phyloP scores from a whole-genome alignment of 1,284 basidiomycete species.

The Cutaneotrichosporon curvatum region DNA sequence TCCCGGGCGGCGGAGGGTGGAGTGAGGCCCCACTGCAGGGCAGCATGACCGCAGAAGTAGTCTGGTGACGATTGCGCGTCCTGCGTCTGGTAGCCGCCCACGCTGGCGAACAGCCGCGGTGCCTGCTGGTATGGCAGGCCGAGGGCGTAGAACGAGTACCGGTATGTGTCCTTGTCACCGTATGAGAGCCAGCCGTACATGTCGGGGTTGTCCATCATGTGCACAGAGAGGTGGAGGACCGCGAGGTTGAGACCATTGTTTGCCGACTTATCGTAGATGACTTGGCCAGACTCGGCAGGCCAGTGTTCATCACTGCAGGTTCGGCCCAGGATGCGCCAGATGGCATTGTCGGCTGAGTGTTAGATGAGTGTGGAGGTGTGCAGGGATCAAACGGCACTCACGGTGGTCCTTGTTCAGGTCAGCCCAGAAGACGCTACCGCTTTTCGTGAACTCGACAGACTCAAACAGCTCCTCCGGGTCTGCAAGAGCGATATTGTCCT shows the following conservation, averaged over 20 bases:
- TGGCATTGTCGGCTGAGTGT: conserved; percentile 46
- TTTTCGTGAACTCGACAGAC: conserved; percentile 42
- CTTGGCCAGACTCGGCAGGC: conserved; percentile 49
- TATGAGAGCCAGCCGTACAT: conserved; percentile 47
- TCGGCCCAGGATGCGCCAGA: conserved; percentile 47
- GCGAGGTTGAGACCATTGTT: conserved; percentile 49
- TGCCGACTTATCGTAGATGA: conserved; percentile 48
- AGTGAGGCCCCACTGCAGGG: conserved; percentile 43
- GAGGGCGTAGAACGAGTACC: conserved; percentile 48
- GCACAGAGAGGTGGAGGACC: conserved; percentile 45
- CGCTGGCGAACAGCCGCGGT: conserved; percentile 42
- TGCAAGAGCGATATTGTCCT: conserved; percentile 47
- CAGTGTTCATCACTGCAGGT: conserved; percentile 47
- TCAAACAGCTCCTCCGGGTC: conserved; percentile 48
- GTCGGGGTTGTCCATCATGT: conserved; percentile 46
- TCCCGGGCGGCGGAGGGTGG: conserved; percentile 33
- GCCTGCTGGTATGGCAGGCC: conserved; percentile 45
- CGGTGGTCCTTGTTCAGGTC: conserved; percentile 50
- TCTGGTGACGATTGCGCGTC: conserved; percentile 26
- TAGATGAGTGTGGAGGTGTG: not conserved
- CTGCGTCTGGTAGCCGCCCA: conserved; percentile 38
- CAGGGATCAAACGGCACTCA: conserved; percentile 20
- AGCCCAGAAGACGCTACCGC: conserved; percentile 49
- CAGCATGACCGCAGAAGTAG: conserved; percentile 40
- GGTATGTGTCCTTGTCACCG: conserved; percentile 47